Conservation (phyloP, 1,284 basidiomycete genomes). For the Ustilago esculenta region DNA sequence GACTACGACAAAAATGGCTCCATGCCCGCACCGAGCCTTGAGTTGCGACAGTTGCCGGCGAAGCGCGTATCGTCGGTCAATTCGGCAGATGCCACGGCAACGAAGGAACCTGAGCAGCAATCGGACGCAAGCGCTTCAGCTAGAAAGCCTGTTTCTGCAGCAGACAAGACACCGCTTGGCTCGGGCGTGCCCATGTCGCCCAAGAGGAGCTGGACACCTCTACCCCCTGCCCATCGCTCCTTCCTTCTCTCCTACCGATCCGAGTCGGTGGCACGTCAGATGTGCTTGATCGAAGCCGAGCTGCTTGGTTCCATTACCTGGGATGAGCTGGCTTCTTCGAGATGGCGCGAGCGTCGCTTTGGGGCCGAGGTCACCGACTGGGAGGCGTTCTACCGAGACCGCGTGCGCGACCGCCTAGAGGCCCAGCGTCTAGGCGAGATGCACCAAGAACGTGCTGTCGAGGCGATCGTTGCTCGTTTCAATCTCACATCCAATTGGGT, state of each 20-base stretch:
- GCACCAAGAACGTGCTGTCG: slow-evolving; percentile 50
- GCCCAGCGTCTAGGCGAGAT: slow-evolving; percentile 66
- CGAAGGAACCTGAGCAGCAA: not conserved
- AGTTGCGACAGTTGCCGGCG: not conserved
- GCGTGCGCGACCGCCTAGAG: slow-evolving; percentile 77
- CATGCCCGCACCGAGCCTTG: not conserved
- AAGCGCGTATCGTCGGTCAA: slow-evolving; percentile 4
- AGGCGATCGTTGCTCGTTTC: slow-evolving; percentile 82
- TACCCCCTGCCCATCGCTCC: slow-evolving; percentile 54
- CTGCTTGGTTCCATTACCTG: slow-evolving; percentile 83
- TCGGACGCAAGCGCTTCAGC: not conserved
- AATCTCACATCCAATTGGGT: slow-evolving; percentile 86
- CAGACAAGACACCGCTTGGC: not conserved
- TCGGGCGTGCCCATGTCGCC: slow-evolving; percentile 4
- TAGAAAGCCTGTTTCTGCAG: not conserved
- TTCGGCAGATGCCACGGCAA: not conserved
- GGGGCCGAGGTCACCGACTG: slow-evolving; percentile 80
- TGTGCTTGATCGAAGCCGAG: slow-evolving; percentile 87
- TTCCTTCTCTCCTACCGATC: slow-evolving; percentile 67
- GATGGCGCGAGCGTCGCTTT: slow-evolving; percentile 65
- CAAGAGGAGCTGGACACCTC: slow-evolving; percentile 8
- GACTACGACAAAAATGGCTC: not conserved
- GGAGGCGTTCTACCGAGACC: slow-evolving; percentile 80
- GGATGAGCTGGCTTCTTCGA: slow-evolving; percentile 77
- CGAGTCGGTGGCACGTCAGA: slow-evolving; percentile 78